Percentiles rank a stretch among this genome's conserved stretches.
Conservation (phyloP, 306 rosid genomes). For the Betula pendula region DNA sequence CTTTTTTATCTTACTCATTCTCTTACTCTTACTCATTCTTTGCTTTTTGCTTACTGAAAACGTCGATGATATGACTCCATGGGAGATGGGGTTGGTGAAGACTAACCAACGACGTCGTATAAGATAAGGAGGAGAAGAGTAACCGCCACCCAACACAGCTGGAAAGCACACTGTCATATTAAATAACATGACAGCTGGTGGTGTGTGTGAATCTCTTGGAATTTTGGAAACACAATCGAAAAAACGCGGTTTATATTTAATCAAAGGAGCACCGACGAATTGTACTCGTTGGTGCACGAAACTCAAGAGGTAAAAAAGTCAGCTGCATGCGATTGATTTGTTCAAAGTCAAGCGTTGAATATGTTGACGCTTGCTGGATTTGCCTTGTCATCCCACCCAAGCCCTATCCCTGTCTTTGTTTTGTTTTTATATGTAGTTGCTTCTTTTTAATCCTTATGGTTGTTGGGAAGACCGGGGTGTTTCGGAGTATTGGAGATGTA, state of each 20-base stretch:
- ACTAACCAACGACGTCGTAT: background rate
- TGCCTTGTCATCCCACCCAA: too few relatives aligned
- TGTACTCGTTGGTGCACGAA: background rate
- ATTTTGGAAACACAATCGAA: too few relatives aligned
- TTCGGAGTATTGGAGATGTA: too few relatives aligned
- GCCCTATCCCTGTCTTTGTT: too few relatives aligned
- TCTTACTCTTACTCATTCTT: too few relatives aligned
- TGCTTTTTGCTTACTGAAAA: too few relatives aligned
- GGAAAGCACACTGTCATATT: background rate
- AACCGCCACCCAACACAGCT: background rate
- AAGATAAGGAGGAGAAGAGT: background rate
- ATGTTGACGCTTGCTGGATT: constrained; percentile 17
- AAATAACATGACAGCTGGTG: background rate
- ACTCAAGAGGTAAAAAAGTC: background rate
- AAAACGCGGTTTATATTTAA: background rate
- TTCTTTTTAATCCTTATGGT: background rate
- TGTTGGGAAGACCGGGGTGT: too few relatives aligned
- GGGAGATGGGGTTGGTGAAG: too few relatives aligned
- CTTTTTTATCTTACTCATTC: too few relatives aligned
- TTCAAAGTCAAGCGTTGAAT: background rate
- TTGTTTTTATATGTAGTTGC: background rate
- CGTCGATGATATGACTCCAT: too few relatives aligned
- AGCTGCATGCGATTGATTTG: background rate
- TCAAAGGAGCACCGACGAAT: background rate
- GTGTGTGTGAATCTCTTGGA: background rate